Evolutionary conservation across 2,329 filamentous ascomycete genomes (phyloP).

Genomic region (Pyrenochaeta sp.): DNA sequence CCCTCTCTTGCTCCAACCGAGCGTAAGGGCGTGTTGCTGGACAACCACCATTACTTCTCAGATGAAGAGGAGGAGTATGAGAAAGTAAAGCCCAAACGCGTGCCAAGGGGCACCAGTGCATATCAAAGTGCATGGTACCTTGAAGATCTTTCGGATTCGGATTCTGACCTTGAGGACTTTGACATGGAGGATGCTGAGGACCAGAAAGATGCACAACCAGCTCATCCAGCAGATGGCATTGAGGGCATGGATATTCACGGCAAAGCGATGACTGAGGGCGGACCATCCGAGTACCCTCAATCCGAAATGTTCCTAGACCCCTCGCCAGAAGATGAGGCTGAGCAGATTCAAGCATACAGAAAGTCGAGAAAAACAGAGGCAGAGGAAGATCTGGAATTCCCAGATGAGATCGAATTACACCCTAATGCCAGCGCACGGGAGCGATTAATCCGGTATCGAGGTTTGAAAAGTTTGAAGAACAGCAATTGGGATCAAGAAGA

Average conservation of each 20-base stretch:
- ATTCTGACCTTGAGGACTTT: constrained; percentile 74
- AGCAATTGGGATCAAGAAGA: constrained; percentile 90
- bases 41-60: constrained; percentile 98
- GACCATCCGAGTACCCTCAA: constrained; percentile 87
- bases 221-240: constrained; percentile 80
- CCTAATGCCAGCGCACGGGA: constrained; percentile 87
- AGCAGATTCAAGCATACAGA: constrained; percentile 82
- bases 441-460: constrained; percentile 83
- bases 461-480: constrained; percentile 87
- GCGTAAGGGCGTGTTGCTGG: constrained; percentile 85
- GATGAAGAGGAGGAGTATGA: constrained; percentile 75
- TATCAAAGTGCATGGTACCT: constrained; percentile 97
- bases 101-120: constrained; percentile 90
- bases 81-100: constrained; percentile 69
- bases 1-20: constrained; percentile 57
- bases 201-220: constrained; percentile 59
- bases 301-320: constrained; percentile 89
- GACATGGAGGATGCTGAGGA: constrained; percentile 68
- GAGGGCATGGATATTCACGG: constrained; percentile 66
- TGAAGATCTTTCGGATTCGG: constrained; percentile 80
- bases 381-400: constrained; percentile 92
- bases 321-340: constrained; percentile 81
- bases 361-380: constrained; percentile 79
- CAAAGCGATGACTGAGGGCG: constrained; percentile 74
- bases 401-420: constrained; percentile 94